Evolutionary conservation across 805 yeast genomes (phyloP).

Genomic region (Candida loeiensis): DNA sequence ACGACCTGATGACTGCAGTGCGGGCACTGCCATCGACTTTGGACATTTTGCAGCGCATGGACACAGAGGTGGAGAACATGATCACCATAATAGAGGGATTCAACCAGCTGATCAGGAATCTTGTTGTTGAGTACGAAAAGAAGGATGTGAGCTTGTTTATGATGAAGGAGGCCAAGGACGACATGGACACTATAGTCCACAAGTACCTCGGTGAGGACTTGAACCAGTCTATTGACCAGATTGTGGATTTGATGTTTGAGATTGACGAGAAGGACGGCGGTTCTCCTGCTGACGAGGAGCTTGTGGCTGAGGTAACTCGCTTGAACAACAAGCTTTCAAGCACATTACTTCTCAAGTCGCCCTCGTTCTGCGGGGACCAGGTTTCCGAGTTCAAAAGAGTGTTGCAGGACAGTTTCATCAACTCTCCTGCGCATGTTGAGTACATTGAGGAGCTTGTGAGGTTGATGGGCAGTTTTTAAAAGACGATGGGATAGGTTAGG

Average conservation of each 20-base stretch:
- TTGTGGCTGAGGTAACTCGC: not conserved
- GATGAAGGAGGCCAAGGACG: slow-evolving; percentile 8
- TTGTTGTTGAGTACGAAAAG: slow-evolving; percentile 5
- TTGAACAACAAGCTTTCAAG: slow-evolving; percentile 2
- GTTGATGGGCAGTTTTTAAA: slow-evolving; percentile 3
- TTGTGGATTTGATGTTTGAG: slow-evolving; percentile 13
- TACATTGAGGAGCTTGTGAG: slow-evolving; percentile 6
- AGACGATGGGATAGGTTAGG: not conserved
- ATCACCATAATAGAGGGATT: slow-evolving; percentile 8
- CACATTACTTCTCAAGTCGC: slow-evolving; percentile 1
- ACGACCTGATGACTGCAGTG: slow-evolving; percentile 5
- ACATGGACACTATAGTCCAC: slow-evolving; percentile 8
- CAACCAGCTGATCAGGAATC: slow-evolving; percentile 7
- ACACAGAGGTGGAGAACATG: slow-evolving; percentile 7
- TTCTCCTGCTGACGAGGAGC: not conserved
- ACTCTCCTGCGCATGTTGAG: slow-evolving; percentile 5
- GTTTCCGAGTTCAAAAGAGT: slow-evolving; percentile 4
- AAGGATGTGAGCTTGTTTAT: slow-evolving; percentile 4
- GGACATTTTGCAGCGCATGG: slow-evolving; percentile 8
- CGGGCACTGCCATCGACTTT: slow-evolving; percentile 8
- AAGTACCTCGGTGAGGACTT: slow-evolving; percentile 12
- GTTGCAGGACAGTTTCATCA: slow-evolving; percentile 3
- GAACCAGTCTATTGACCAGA: slow-evolving; percentile 10
- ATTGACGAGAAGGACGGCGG: slow-evolving; percentile 7
- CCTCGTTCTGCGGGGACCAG: not conserved